Evolutionary conservation across 176 grass and related monocot genomes (phyloP).

Genomic region (Puccinellia tenuiflora): DNA sequence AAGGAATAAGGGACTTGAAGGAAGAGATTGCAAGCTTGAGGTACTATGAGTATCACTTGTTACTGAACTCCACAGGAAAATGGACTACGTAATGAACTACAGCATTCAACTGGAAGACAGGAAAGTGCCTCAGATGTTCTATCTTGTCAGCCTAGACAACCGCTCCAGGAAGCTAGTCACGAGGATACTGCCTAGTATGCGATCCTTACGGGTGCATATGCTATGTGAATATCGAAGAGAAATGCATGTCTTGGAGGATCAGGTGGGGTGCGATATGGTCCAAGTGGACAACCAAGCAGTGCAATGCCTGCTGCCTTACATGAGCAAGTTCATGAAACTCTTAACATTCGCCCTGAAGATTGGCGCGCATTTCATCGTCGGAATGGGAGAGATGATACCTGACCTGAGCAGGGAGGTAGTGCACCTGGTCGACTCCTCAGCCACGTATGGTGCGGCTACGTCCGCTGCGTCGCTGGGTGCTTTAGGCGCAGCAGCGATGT

Average conservation of each 20-base stretch:
- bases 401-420: slow-evolving; percentile 70
- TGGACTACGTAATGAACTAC: slow-evolving; percentile 81
- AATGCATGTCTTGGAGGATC: slow-evolving; percentile 90
- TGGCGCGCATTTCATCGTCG: slow-evolving; percentile 64
- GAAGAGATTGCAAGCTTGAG: slow-evolving; percentile 84
- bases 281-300: slow-evolving; percentile 73
- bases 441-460: slow-evolving; percentile 37
- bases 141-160: slow-evolving; percentile 61
- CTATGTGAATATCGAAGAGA: slow-evolving; percentile 75
- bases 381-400: slow-evolving; percentile 95
- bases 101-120: slow-evolving; percentile 70
- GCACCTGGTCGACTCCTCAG: slow-evolving; percentile 60
- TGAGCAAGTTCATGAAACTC: slow-evolving; percentile 84
- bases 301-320: slow-evolving; percentile 69
- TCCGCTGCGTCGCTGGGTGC: slow-evolving; percentile 58
- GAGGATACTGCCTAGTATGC: slow-evolving; percentile 68
- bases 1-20: slow-evolving; percentile 81
- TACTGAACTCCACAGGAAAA: slow-evolving; percentile 69
- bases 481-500: slow-evolving; percentile 46
- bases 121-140: slow-evolving; percentile 86
- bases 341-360: slow-evolving; percentile 89
- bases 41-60: slow-evolving; percentile 79
- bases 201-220: slow-evolving; percentile 68
- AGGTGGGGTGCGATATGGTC: slow-evolving; percentile 74
- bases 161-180: slow-evolving; percentile 63